phyloP scores from a whole-genome alignment of 768 basidiomycete species.

The Suillus clintonianus region DNA sequence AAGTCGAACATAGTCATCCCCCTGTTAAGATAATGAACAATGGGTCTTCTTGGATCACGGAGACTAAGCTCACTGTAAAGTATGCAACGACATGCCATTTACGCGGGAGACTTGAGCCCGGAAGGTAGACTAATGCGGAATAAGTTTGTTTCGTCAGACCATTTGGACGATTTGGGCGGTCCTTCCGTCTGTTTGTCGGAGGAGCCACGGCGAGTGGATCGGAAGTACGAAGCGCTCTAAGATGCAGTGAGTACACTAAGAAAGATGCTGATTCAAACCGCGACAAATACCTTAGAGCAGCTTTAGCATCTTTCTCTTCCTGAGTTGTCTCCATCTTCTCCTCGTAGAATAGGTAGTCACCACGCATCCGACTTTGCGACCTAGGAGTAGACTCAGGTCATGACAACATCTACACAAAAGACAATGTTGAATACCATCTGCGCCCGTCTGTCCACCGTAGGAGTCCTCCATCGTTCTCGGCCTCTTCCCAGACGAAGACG shows the following conservation, averaged over 20 bases:
- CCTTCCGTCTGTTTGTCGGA: constrained; percentile 68
- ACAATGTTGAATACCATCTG: constrained; percentile 53
- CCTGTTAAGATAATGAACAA: constrained; percentile 39
- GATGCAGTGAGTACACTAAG: constrained; percentile 11
- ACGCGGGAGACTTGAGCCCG: constrained; percentile 54
- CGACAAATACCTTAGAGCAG: constrained; percentile 64
- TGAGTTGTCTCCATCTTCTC: constrained; percentile 81
- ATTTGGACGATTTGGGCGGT: constrained; percentile 74
- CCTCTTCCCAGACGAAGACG: constrained; percentile 86
- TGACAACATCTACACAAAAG: not conserved
- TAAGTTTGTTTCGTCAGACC: constrained; percentile 89
- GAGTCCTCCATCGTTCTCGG: constrained; percentile 65
- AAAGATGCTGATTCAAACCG: constrained; percentile 1
- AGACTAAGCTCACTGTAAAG: constrained; percentile 57
- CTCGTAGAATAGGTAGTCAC: constrained; percentile 82
- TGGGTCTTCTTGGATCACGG: not conserved
- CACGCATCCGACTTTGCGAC: constrained; percentile 86
- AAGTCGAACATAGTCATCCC: constrained; percentile 65
- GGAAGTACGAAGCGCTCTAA: constrained; percentile 58
- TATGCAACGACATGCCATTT: constrained; percentile 89
- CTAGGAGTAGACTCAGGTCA: constrained; percentile 35
- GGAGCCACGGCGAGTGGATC: constrained; percentile 61
- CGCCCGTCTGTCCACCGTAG: constrained; percentile 83
- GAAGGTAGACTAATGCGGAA: constrained; percentile 71
- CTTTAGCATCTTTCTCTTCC: constrained; percentile 78